A percentile compares a stretch with the other conserved stretches of the same genome.
Conservation (phyloP, 495 filamentous ascomycete genomes). For the Aspergillus mulundensis region DNA sequence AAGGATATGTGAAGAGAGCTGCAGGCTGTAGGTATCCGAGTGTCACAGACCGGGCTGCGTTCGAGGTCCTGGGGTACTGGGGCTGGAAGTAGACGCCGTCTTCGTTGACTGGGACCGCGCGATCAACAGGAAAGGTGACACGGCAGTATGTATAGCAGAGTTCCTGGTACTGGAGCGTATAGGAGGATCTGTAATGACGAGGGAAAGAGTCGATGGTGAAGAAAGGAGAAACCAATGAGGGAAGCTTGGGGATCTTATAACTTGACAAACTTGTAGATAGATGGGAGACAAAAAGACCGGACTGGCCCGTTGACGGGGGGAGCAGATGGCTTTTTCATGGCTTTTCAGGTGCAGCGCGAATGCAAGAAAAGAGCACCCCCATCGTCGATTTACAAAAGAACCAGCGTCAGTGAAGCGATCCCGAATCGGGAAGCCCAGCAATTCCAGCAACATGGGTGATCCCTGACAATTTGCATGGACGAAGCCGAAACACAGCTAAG, state of each 20-base stretch:
- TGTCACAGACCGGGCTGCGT: constrained; percentile 2
- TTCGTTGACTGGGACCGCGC: background rate
- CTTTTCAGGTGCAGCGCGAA: constrained; percentile 10
- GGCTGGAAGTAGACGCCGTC: constrained; percentile 1
- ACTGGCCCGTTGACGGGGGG: constrained; percentile 14
- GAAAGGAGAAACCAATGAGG: constrained; percentile 15
- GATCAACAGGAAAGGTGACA: constrained; percentile 18
- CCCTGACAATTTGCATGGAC: constrained; percentile 24
- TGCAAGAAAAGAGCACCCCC: constrained; percentile 15
- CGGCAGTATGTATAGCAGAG: constrained; percentile 1
- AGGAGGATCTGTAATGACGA: background rate
- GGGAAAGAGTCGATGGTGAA: constrained; percentile 2
- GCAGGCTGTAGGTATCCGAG: constrained; percentile 10
- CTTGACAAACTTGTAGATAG: background rate
- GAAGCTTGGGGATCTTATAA: constrained; percentile 19
- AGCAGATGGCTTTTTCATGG: constrained; percentile 7
- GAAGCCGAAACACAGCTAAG: constrained; percentile 27
- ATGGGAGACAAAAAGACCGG: constrained; percentile 3
- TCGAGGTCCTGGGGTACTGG: constrained; percentile 6
- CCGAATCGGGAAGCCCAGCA: constrained; percentile 12
- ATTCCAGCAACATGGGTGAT: constrained; percentile 33
- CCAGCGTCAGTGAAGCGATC: constrained; percentile 11
- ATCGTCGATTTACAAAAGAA: constrained; percentile 18
- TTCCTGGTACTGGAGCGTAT: background rate
- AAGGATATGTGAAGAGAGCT: constrained; percentile 5